These are phyloP conservation scores for Zygosaccharomyces gambellarensis DNA, from an alignment of 805 yeast species.

Conservation along the genomic window DNA sequence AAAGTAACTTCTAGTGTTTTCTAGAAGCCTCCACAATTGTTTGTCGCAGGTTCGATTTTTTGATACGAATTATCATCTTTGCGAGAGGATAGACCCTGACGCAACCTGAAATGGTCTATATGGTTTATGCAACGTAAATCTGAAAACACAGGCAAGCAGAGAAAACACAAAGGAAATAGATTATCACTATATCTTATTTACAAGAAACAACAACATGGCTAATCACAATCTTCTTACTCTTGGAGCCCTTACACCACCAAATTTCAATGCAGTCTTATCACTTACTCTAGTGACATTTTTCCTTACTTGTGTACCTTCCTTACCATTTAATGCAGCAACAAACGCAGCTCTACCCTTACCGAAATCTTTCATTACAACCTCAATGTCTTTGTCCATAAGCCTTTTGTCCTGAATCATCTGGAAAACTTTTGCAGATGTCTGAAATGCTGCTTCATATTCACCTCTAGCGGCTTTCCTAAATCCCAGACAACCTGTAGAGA, in stretches of 20 bases:
- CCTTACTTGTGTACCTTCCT: constrained; percentile 73
- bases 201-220: constrained; percentile 33
- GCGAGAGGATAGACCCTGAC: too few species aligned
- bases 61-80: too few species aligned
- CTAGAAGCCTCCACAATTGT: too few species aligned
- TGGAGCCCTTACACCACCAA: constrained; percentile 90
- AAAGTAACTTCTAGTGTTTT: too few species aligned
- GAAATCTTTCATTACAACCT: constrained; percentile 71
- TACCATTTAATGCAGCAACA: constrained; percentile 75
- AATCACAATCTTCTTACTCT: constrained; percentile 66
- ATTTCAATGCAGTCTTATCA: constrained; percentile 77
- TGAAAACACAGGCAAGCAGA: background rate
- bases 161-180: background rate
- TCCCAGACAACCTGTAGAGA: constrained; percentile 83
- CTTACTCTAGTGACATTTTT: constrained; percentile 63
- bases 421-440: constrained; percentile 70
- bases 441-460: constrained; percentile 90
- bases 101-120: background rate
- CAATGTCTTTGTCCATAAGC: constrained; percentile 57
- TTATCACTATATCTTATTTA: constrained; percentile 1
- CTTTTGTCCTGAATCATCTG: constrained; percentile 61
- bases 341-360: constrained; percentile 91
- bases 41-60: too few species aligned
- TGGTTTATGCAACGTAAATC: background rate
- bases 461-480: constrained; percentile 86